phyloP scores from a whole-genome alignment of 306 rosid genomes.

The Prunus armeniaca region DNA sequence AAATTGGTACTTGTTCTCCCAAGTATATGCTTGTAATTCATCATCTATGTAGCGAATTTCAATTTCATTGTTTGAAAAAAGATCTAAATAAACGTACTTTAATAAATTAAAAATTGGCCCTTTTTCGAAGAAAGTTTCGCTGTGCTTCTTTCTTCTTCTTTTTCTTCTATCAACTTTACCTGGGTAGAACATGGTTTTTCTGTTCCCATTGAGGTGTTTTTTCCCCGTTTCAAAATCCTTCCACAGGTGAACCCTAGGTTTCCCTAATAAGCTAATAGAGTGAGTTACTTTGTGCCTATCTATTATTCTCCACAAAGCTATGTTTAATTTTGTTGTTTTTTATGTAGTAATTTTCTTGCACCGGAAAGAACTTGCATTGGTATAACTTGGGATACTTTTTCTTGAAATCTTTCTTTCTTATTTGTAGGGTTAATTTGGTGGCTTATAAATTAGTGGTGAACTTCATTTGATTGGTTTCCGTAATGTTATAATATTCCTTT shows the following conservation, averaged over 20 bases:
- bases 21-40: not conserved
- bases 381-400: not conserved
- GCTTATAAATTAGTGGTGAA: not conserved
- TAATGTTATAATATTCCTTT: not conserved
- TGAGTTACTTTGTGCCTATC: not conserved
- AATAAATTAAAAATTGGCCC: not conserved
- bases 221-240: not conserved
- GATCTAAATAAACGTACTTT: not conserved
- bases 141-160: not conserved
- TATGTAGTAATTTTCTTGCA: not conserved
- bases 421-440: not conserved
- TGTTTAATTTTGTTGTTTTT: not conserved
- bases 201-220: too few relatives aligned
- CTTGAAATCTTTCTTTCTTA: not conserved
- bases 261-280: not conserved
- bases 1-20: not conserved
- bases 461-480: not conserved
- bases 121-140: not conserved
- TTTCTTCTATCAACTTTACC: not conserved
- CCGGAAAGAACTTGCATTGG: not conserved
- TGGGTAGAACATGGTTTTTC: not conserved
- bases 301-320: not conserved
- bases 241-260: not conserved
- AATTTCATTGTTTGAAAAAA: too few relatives aligned
- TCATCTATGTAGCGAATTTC: not conserved